phyloP scores from a whole-genome alignment of 164 flowering plant genomes.

The Platanus orientalis region DNA sequence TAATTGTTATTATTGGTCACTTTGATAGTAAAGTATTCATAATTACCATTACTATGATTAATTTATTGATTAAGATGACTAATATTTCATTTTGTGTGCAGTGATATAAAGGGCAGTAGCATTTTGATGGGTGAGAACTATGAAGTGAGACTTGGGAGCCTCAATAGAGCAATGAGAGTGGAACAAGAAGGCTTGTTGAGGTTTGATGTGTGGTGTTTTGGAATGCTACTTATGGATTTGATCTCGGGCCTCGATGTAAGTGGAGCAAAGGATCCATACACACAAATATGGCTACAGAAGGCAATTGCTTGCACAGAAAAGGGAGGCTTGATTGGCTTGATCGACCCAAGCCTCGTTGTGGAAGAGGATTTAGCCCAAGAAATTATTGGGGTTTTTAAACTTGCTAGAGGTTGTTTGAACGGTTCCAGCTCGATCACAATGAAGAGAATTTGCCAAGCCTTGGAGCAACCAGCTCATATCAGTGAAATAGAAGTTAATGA shows the following conservation, averaged over 20 bases:
- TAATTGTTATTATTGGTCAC: too few species aligned
- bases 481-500: too few species aligned
- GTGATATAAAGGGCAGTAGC: conserved; percentile 9
- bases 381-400: background rate
- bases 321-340: background rate
- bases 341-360: conserved; percentile 8
- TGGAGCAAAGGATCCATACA: background rate
- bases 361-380: conserved; percentile 8
- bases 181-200: background rate
- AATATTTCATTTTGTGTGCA: background rate
- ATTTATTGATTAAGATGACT: too few species aligned
- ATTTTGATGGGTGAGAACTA: conserved; percentile 1
- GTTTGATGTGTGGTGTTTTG: background rate
- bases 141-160: conserved; percentile 7
- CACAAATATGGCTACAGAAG: conserved; percentile 5
- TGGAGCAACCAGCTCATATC: conserved; percentile 3
- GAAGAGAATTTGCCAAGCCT: conserved; percentile 4
- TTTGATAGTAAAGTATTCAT: too few species aligned
- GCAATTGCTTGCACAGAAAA: conserved; percentile 2
- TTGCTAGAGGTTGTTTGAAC: conserved; percentile 7
- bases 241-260: conserved; percentile 11
- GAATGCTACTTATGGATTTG: conserved; percentile 9
- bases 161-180: conserved; percentile 4
- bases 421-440: conserved; percentile 1
- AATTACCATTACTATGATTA: too few species aligned